Evolutionary conservation across 2,329 filamentous ascomycete genomes (phyloP), one percentile per base, ranked within the genome.

Genomic region (Daldinia eschscholtzii): DNA sequence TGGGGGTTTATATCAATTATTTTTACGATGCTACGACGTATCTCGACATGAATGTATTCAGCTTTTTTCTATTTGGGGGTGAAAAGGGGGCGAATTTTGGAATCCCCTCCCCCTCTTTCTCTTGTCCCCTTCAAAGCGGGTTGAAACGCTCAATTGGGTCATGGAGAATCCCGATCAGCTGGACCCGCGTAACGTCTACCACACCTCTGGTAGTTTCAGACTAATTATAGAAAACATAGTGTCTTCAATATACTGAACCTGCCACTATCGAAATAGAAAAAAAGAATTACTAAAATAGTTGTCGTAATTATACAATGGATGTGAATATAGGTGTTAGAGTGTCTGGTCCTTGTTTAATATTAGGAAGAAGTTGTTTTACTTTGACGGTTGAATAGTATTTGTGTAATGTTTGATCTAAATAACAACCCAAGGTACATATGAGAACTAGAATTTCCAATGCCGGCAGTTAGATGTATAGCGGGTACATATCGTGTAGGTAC

Each of bases 131-230:
- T 3, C 23, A 26, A 57, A 41, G 20, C 20, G 35, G 53, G 26
- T 26, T 30, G 37, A 41, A 57, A 57, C 42, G 33, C 20, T 35
- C 57, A 26, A 4, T 39, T 55, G 59, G 64, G 53, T 62, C 55
- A 18, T 41, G 33, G 37, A 37, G 53, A 57, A 42, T 53, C 59
- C 58, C 64, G 53, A 46, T 44, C 23, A 37, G 56, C 33, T 53
- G 58, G 58, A 61, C 46, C 53, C 52, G 44, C 46, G 63, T 52
- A 44, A 55, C 26, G 28, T 35, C 33, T 55, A 37, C 52, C 52
- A 55, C 52, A 35, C 18, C 33, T 15, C 15, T 55, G 52, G 33
- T 41, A 57, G 33, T 57, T 57, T 57, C 23, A 37, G 53, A 18
- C 46, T 57, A 57, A 39, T 42, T 42, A 39, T 57, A 42, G 37